phyloP scores from a whole-genome alignment of 345 rosid genomes.

The Cardamine occulta region DNA sequence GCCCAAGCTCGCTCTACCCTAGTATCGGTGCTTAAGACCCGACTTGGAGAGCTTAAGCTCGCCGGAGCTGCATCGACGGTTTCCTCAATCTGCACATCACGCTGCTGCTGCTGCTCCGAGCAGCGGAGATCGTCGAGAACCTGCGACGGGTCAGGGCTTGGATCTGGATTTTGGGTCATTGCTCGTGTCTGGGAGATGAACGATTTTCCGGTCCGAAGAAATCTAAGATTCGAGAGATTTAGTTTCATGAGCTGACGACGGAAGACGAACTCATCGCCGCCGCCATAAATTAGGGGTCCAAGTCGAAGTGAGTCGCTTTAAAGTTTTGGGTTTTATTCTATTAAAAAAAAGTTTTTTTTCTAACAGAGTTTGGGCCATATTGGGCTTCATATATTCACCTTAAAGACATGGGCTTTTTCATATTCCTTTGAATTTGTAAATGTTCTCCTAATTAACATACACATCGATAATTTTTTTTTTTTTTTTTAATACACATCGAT shows the following conservation, averaged over 20 bases:
- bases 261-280: constrained; percentile 62
- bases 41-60: constrained; percentile 38
- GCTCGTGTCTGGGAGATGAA: constrained; percentile 48
- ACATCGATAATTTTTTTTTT: neutral
- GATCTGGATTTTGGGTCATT: constrained; percentile 40
- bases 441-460: neutral
- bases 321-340: neutral
- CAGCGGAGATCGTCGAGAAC: constrained; percentile 49
- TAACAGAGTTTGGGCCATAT: neutral
- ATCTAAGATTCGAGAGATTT: constrained; percentile 36
- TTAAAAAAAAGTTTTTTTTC: neutral
- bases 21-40: constrained; percentile 49
- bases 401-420: neutral
- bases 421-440: neutral
- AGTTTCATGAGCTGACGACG: constrained; percentile 58
- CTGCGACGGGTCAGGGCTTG: constrained; percentile 34
- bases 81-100: constrained; percentile 18
- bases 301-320: neutral
- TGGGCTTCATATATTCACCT: constrained; percentile 13
- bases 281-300: constrained; percentile 45
- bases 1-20: constrained; percentile 78
- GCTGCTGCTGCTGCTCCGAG: constrained; percentile 37
- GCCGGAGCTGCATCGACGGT: constrained; percentile 31
- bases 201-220: constrained; percentile 20
- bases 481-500: neutral